These are phyloP conservation scores for Macrolepiota dolichaula DNA, from an alignment of 768 basidiomycete species.

Conservation along the genomic window DNA sequence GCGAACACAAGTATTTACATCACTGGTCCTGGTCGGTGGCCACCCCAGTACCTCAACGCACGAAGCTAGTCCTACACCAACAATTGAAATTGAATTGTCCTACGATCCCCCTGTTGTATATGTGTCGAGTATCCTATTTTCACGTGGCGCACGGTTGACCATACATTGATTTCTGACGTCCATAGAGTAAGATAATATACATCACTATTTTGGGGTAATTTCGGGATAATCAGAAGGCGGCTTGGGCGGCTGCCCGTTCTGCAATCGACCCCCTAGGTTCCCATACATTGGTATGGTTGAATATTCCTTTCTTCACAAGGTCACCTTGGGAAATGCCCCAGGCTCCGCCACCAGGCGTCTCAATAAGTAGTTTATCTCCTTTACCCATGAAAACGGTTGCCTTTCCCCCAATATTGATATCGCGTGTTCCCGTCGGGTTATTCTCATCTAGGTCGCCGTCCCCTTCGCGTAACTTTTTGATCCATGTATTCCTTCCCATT, in stretches of 20 bases:
- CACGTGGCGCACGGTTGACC: neutral
- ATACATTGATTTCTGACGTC: neutral
- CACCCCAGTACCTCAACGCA: no score
- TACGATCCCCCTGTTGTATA: no score
- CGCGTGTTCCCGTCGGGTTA: slow-evolving; percentile 33
- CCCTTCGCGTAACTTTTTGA: slow-evolving; percentile 61
- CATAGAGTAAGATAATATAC: neutral
- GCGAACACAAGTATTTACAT: neutral
- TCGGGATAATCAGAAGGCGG: slow-evolving; percentile 43
- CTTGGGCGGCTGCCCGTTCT: slow-evolving; percentile 60
- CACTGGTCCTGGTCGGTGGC: no score
- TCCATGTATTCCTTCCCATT: slow-evolving; percentile 85
- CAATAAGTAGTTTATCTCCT: slow-evolving; percentile 74
- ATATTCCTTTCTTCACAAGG: slow-evolving; percentile 20
- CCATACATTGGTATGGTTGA: slow-evolving; percentile 45
- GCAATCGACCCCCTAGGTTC: slow-evolving; percentile 71
- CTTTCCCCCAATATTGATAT: slow-evolving; percentile 89
- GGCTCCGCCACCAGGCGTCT: slow-evolving; percentile 90
- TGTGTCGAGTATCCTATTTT: neutral
- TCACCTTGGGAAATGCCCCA: slow-evolving; percentile 55
- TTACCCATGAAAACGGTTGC: slow-evolving; percentile 86
- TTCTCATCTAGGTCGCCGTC: slow-evolving; percentile 61
- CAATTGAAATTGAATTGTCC: no score
- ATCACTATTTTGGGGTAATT: neutral
- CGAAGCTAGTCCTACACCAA: no score